Conservation (phyloP, 2,329 filamentous ascomycete species). For the Diaporthe aspalathi region DNA sequence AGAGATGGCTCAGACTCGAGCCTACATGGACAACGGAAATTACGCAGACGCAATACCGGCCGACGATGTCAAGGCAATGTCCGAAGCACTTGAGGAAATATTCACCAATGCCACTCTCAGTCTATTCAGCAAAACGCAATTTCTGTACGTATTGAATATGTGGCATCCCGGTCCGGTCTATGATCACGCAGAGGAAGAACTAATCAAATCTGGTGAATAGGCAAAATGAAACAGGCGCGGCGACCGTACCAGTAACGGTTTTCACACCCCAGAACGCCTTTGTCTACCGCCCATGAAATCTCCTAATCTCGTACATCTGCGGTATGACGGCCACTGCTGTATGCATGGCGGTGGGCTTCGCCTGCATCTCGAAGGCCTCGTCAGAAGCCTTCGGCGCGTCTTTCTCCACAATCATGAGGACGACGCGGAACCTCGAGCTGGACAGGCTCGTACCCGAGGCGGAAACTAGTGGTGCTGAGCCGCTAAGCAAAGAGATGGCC, state of each 20-base stretch:
- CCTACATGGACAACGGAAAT: not conserved
- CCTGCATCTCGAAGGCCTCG: not conserved
- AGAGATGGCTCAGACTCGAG: not conserved
- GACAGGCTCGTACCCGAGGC: not conserved
- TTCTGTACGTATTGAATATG: not conserved
- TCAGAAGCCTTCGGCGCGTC: not conserved
- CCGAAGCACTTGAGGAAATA: not conserved
- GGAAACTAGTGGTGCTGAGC: not conserved
- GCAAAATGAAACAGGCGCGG: not conserved
- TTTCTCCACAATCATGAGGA: constrained; percentile 2
- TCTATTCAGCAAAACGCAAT: not conserved
- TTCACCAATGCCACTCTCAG: constrained; percentile 11
- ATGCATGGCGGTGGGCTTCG: not conserved
- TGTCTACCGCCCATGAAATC: not conserved
- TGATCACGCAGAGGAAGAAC: too few relatives aligned
- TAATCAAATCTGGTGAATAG: not conserved
- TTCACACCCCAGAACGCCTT: not conserved
- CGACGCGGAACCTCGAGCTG: not conserved
- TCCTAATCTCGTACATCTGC: constrained; percentile 1
- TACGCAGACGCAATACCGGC: not conserved
- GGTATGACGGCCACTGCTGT: not conserved
- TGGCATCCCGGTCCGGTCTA: not conserved
- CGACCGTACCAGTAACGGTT: not conserved
- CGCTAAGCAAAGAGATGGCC: not conserved
- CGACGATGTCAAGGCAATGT: not conserved